Evolutionary conservation across 2,329 filamentous ascomycete species (phyloP).

Genomic region (Trichoderma simmonsii): DNA sequence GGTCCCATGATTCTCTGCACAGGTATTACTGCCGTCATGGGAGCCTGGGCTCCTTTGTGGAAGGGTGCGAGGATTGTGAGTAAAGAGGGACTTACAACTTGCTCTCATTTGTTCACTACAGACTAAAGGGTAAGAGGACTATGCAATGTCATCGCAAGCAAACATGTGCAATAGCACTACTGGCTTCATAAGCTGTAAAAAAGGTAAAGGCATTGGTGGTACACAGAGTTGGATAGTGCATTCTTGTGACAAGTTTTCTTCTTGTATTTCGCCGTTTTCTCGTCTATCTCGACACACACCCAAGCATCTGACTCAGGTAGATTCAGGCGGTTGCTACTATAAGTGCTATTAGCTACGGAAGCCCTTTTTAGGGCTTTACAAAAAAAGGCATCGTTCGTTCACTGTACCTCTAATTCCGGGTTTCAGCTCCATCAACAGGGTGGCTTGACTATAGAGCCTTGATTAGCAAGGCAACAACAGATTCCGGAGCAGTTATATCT

Average conservation of each 20-base stretch:
- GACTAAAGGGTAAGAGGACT: background rate
- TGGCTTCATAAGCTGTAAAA: background rate
- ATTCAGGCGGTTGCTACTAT: too few species aligned
- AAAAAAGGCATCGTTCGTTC: too few species aligned
- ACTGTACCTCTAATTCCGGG: too few species aligned
- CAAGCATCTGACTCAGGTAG: background rate
- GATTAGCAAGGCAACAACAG: background rate
- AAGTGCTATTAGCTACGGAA: too few species aligned
- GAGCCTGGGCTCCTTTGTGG: constrained; percentile 34
- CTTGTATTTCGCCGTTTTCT: background rate
- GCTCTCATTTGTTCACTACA: background rate
- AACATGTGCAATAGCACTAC: background rate
- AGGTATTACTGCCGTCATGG: constrained; percentile 30
- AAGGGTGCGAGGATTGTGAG: constrained; percentile 28
- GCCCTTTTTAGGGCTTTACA: too few species aligned
- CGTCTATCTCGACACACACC: background rate
- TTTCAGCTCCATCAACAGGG: too few species aligned
- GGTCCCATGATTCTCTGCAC: constrained; percentile 35
- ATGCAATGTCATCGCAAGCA: background rate
- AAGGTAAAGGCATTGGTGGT: background rate
- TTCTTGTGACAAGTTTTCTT: background rate
- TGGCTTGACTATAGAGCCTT: too few species aligned
- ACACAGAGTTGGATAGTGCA: background rate
- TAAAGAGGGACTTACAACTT: background rate
- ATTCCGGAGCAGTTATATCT: background rate